Evolutionary conservation across 306 rosid genomes (phyloP), one percentile per base, ranked within the genome.

Genomic region (Vicia sativa): DNA sequence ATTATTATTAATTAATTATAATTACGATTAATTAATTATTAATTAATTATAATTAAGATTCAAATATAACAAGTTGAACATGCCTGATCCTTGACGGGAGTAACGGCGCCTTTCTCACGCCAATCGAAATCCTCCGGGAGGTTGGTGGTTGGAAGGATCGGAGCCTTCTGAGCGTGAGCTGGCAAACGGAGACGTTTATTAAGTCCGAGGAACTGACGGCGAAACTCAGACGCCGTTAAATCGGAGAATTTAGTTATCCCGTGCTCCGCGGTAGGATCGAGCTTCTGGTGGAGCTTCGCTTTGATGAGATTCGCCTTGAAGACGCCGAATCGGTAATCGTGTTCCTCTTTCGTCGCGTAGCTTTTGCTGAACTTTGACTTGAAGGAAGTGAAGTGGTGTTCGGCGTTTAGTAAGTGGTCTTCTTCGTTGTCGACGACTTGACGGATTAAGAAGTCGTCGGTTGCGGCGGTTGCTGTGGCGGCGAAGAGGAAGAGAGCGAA

Each of bases 191-290:
- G 88, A 19, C 82, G 80, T 77, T 82, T 90, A 4, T 82, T 90
- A 6, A 95, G 86, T 8, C 97, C 99, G 14, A 88, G 91, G 52
- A 62, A 87, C 42, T 82, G 77, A n/a, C 75, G 75, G 39, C 85
- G 86, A 67, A 95, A 95, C 76, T 95, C 92, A 2, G 75, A 60
- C 26, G 89, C 85, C 39, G 95, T 90, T 5, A 95, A 93, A 77
- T 95, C 99, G 45, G 97, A 90, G 68, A 90, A 95, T 31, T 81
- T 83, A 0, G 99, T 95, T 49, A 90, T 84, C 11, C 99, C 97
- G 74, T 95, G 99, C 44, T 78, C 84, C 12, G 99, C 99, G 42
- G 82, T 60, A 31, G 97, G 92, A 45, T 95, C 99, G 49, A 95
- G 95, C 77, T 62, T 73, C 86, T 84, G 91, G 70, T 88, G 92